Base-by-base conservation (phyloP, 495 filamentous ascomycete species). In the Neurospora hispaniola region DNA sequence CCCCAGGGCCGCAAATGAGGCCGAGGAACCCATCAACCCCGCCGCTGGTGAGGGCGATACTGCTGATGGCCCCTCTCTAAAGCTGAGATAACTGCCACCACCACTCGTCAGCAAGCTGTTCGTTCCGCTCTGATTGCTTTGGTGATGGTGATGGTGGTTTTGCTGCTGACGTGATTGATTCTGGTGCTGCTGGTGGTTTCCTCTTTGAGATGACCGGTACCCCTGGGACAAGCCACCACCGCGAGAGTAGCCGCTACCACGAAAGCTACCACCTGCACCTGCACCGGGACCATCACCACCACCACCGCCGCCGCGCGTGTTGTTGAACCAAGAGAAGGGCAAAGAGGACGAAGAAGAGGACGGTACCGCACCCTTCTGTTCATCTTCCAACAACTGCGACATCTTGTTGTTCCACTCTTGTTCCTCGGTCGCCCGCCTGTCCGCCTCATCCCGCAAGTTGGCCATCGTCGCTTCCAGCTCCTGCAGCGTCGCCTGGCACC, bases 401-500 rank as follows among this genome's bases (percentile, higher is more conserved):
- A 89, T 79, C 14, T 83, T 77, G 18, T 78, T 77, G 23, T 84
- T 78, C 80, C 84, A 83, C 54, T 84, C 85, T 18, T 80, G 78
- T 54, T 83, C 79, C 31, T 90, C 86, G 10, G 81, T 83, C 39
- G 86, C 85, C 10, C 87, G 84, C 70, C 83, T 84, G 62, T 87
- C 83, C 14, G 89, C 89, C n/a, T 84, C 82, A 2, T 78, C 79
- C 70, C 86, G 86, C 68, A 93, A 84, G 43, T 78, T 83, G 11
- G 79, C 82, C 71, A 96, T 91, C 78, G 95, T 89, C 11, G 80
- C 82, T 69, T 97, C 93, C 16, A 99, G 87, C 41, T 92, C 91
- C 0, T 79, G 82, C 20, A 97, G 89, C n/a, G 93, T 93, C 54
- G 82, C 79, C 5, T 87, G 86, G 84, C 94, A 98, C 18, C 94